Evolutionary conservation across 352 stramenopile species (phyloP).

Genomic region (Phytophthora podocarpi): DNA sequence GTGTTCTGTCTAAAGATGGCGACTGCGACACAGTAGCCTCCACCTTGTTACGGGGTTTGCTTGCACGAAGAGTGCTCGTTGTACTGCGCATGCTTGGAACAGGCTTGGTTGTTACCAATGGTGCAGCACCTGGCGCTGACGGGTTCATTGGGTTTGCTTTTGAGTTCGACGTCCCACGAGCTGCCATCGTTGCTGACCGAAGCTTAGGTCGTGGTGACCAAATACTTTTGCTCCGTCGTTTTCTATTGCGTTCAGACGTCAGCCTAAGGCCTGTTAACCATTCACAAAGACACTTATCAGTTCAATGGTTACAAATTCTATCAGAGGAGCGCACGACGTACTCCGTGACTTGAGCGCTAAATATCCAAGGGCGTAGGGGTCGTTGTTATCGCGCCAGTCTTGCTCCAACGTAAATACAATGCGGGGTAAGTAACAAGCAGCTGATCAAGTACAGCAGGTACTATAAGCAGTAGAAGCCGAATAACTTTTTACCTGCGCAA

Average conservation of each 20-base stretch:
- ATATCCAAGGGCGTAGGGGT: conserved; percentile 59
- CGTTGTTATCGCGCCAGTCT: conserved; percentile 64
- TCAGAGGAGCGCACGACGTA: conserved; percentile 22
- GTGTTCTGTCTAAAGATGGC: neutral
- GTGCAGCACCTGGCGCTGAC: conserved; percentile 1
- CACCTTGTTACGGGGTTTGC: neutral
- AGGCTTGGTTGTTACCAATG: neutral
- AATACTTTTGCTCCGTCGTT: conserved; percentile 26
- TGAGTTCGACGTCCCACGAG: conserved; percentile 1
- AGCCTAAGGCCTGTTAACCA: conserved; percentile 20
- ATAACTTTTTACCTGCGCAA: conserved; percentile 43
- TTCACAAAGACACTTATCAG: conserved; percentile 5
- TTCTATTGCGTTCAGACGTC: conserved; percentile 26
- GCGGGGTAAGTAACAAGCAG: neutral
- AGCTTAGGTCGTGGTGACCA: conserved; percentile 25
- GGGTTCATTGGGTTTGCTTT: neutral
- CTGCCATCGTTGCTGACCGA: conserved; percentile 11
- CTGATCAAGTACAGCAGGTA: too few relatives aligned
- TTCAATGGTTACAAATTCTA: neutral
- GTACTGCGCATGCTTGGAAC: neutral
- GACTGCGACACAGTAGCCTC: neutral
- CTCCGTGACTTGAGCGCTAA: conserved; percentile 49
- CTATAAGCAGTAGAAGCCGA: neutral
- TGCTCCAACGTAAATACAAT: neutral
- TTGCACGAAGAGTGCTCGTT: neutral